Percentiles rank a stretch among this genome's conserved stretches.
Conservation (phyloP, 495 filamentous ascomycete genomes). For the Hyaloscypha finlandica region DNA sequence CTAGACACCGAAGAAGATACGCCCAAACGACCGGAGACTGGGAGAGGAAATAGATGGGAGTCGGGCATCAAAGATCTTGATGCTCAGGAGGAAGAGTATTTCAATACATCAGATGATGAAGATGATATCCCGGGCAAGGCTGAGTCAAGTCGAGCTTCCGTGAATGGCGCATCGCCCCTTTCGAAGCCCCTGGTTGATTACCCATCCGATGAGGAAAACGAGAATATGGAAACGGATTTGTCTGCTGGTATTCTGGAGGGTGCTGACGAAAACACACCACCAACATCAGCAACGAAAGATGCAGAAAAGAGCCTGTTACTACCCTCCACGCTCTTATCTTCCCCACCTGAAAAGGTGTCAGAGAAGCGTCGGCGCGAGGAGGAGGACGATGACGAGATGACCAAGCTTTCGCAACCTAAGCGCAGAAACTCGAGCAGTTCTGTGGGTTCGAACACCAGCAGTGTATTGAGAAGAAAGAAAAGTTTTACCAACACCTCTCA, state of each 20-base stretch:
- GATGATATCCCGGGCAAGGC: conserved; percentile 56
- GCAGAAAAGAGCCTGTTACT: not conserved
- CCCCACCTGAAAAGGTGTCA: conserved; percentile 75
- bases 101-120: conserved; percentile 87
- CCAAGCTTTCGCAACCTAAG: conserved; percentile 54
- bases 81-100: conserved; percentile 88
- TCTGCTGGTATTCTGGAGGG: conserved; percentile 11
- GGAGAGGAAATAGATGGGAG: conserved; percentile 68
- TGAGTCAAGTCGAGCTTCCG: conserved; percentile 32
- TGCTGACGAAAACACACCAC: conserved; percentile 19
- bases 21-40: conserved; percentile 54
- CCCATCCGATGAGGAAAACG: conserved; percentile 79
- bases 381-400: conserved; percentile 80
- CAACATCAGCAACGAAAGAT: conserved; percentile 15
- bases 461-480: conserved; percentile 27
- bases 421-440: conserved; percentile 33
- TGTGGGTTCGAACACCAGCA: conserved; percentile 17
- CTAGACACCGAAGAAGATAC: conserved; percentile 51
- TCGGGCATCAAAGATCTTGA: conserved; percentile 78
- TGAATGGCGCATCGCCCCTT: conserved; percentile 53
- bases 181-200: conserved; percentile 87
- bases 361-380: conserved; percentile 92
- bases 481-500: conserved; percentile 27
- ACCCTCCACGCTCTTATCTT: conserved; percentile 15
- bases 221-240: conserved; percentile 39